Base-by-base conservation (phyloP, 495 filamentous ascomycete genomes). In the Penicillium ochrochloron region DNA sequence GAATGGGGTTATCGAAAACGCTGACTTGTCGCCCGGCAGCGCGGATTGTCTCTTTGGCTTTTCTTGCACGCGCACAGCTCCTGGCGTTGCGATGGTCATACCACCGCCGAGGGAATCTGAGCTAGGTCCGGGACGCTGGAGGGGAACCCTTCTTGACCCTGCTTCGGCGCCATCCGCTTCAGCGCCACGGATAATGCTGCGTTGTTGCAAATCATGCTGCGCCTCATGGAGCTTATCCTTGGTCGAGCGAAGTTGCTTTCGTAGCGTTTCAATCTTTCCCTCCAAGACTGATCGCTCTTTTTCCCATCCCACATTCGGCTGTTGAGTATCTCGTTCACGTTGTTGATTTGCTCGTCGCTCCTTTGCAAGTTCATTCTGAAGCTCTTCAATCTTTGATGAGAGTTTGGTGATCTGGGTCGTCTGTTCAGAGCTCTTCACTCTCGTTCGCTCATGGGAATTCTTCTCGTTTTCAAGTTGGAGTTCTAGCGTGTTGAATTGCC, bases 1-100 rank as follows among this genome's bases (percentile, higher is more conserved):
- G 75, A 93, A 96, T 0, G 94, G 94, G 2, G 94, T 97, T 65
- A 97, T 93, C 12, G 92, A 95, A 72, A 97, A 97, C 21, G 83
- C 86, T 1, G 93, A 96, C 74, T 96, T 96, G 66, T 96, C 92
- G 27, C 90, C 92, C 37, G 88, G 77, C 42, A 88, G 69, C 0
- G 85, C 85, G 17, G 85, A 81, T 29, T 82, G 78, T 52, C 78
- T 77, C 50, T 78, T 79, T 23, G 73, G 78, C 62, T 81, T 82
- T 61, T 87, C 88, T 68, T 84, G 82, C 64, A 82, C 75, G 19
- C 79, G 77, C 57, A 85, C 79, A 58, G 87, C 87, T 19, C 88
- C 89, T 11, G 89, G 89, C 2, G 89, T 92, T 59, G 88, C 88
- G 64, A 92, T 85, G 10, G 75, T 82, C 11, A 85, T 74, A 29